A percentile compares a stretch with the other conserved stretches of the same genome.
Evolutionary conservation across 2,329 filamentous ascomycete genomes (phyloP).

Genomic region (Fusarium tjaetaba): DNA sequence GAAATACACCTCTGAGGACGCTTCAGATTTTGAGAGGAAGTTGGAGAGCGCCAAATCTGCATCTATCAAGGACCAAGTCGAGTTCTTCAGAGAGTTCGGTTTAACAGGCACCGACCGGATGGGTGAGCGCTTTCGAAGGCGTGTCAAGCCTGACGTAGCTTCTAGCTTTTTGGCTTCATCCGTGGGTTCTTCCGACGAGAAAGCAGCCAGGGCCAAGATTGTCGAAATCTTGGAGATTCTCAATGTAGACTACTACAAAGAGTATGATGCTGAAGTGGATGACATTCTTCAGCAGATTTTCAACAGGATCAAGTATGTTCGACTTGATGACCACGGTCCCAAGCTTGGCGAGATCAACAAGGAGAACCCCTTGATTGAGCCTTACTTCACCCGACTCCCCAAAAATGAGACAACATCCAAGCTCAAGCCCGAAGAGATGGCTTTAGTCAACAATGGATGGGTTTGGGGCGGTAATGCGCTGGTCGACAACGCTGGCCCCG

Average conservation of each 20-base stretch:
- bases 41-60: conserved; percentile 60
- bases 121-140: conserved; percentile 81
- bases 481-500: conserved; percentile 89
- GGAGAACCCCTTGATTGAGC: conserved; percentile 85
- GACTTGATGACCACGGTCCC: conserved; percentile 91
- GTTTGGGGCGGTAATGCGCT: conserved; percentile 98
- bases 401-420: conserved; percentile 80
- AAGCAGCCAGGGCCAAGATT: conserved; percentile 65
- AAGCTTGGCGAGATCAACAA: conserved; percentile 82
- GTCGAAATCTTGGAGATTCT: conserved; percentile 78
- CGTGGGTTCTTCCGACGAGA: conserved; percentile 70
- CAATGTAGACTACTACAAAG: conserved; percentile 89
- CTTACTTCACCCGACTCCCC: conserved; percentile 93
- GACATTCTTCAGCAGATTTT: conserved; percentile 91
- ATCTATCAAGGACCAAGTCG: conserved; percentile 61
- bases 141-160: conserved; percentile 73
- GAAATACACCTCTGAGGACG: conserved; percentile 62
- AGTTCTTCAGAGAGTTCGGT: conserved; percentile 74
- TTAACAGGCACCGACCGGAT: conserved; percentile 77
- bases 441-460: conserved; percentile 96
- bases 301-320: conserved; percentile 94
- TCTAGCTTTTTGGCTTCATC: conserved; percentile 62
- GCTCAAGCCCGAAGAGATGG: conserved; percentile 79
- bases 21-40: conserved; percentile 44
- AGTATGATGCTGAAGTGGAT: conserved; percentile 85